Evolutionary conservation across 352 stramenopile species (phyloP).

Genomic region (Pythium phragmitis): DNA sequence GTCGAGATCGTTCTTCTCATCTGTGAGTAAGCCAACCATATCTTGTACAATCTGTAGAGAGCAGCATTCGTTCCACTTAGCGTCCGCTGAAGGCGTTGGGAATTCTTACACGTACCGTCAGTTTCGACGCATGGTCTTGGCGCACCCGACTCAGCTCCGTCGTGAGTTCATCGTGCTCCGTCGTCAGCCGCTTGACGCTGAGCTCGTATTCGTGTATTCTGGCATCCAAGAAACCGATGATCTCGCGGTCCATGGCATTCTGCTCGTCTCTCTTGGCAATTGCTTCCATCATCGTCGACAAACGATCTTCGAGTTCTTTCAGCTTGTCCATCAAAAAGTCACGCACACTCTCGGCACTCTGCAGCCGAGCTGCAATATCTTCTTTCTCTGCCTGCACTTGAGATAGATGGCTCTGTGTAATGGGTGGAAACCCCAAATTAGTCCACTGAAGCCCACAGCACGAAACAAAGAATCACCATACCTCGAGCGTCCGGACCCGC

Average conservation of each 20-base stretch:
- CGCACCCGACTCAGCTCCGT: conserved; percentile 44
- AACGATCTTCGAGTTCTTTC: conserved; percentile 67
- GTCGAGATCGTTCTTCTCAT: conserved; percentile 79
- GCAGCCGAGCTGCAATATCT: conserved; percentile 62
- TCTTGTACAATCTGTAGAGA: conserved; percentile 68
- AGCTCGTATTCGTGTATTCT: conserved; percentile 79
- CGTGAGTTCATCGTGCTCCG: conserved; percentile 53
- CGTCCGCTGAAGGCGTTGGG: background rate
- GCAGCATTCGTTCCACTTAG: background rate
- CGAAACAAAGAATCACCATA: conserved; percentile 17
- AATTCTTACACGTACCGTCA: conserved; percentile 35
- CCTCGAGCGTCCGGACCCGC: conserved; percentile 69
- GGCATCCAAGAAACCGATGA: conserved; percentile 80
- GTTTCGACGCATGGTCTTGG: conserved; percentile 59
- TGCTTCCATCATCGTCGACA: conserved; percentile 53
- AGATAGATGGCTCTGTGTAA: conserved; percentile 44
- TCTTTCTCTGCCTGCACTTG: conserved; percentile 79
- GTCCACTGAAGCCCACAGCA: background rate
- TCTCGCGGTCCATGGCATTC: conserved; percentile 66
- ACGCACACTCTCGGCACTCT: conserved; percentile 76
- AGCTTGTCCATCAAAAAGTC: conserved; percentile 87
- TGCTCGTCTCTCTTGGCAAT: conserved; percentile 68
- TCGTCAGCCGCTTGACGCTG: conserved; percentile 46
- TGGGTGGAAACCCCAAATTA: background rate
- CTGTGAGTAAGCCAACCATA: conserved; percentile 69